These are phyloP conservation scores for Melanomma pulvis-pyrius DNA, from an alignment of 495 filamentous ascomycete species.

Conservation along the genomic window DNA sequence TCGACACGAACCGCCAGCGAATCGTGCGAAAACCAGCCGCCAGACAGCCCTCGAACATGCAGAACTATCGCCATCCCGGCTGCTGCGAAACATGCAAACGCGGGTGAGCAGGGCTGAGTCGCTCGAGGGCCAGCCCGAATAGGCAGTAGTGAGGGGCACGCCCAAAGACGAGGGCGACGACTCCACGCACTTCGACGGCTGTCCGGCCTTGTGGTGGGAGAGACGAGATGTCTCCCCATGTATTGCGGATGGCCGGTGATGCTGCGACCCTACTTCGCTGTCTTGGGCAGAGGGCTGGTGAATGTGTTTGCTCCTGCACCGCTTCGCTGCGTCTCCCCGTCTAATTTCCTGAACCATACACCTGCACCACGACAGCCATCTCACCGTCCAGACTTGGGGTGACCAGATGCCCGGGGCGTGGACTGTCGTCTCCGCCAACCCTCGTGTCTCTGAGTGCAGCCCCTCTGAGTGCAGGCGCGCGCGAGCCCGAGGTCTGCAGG, in stretches of 20 bases:
- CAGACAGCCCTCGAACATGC: conserved; percentile 18
- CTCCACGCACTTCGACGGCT: background rate
- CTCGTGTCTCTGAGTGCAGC: no score
- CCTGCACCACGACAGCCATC: background rate
- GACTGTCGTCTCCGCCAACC: background rate
- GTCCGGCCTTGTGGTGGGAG: background rate
- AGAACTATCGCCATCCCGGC: conserved; percentile 18
- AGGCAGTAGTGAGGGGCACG: background rate
- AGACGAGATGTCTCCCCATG: no score
- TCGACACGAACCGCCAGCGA: conserved; percentile 20
- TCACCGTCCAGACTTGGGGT: background rate
- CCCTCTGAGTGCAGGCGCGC: background rate
- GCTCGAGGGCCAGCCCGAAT: background rate
- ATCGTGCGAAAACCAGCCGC: background rate
- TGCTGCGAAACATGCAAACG: conserved; percentile 22
- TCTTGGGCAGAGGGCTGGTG: background rate
- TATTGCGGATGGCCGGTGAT: no score
- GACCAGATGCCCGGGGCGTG: background rate
- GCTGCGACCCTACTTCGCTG: background rate
- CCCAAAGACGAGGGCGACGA: background rate
- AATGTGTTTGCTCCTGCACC: background rate
- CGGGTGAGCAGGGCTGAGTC: conserved; percentile 4
- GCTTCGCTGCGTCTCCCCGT: background rate
- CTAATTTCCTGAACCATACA: background rate
- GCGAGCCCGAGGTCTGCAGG: background rate